These are phyloP conservation scores for Lonicera japonica DNA, from an alignment of 129 eudicot genomes.

Conservation along the genomic window DNA sequence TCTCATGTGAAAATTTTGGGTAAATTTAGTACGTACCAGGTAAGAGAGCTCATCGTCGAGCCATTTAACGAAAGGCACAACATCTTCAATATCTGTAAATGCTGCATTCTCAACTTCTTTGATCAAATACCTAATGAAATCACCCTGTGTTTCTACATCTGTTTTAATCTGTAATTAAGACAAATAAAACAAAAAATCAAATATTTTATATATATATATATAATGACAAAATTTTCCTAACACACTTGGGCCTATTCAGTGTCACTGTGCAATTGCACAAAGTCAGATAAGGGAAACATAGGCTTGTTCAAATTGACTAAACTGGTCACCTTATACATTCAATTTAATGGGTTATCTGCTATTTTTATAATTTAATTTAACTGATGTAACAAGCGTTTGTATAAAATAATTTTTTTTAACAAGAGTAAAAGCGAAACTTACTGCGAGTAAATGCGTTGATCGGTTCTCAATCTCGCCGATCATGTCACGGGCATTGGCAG, in stretches of 20 bases:
- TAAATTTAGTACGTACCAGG: slow-evolving; percentile 40
- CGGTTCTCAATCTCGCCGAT: slow-evolving; percentile 97
- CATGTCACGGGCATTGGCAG: slow-evolving; percentile 79
- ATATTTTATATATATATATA: no score
- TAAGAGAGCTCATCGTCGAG: slow-evolving; percentile 94
- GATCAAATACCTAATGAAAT: slow-evolving; percentile 79
- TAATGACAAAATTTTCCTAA: not conserved
- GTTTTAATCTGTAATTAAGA: slow-evolving; percentile 68
- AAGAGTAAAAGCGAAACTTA: slow-evolving; percentile 26
- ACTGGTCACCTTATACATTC: no score
- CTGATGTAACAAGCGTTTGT: no score
- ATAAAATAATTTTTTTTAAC: no score
- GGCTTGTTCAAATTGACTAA: no score
- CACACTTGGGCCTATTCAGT: not conserved
- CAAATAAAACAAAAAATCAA: slow-evolving; percentile 5
- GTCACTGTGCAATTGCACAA: no score
- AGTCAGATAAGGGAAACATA: no score
- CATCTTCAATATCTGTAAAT: slow-evolving; percentile 85
- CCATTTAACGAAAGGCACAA: slow-evolving; percentile 95
- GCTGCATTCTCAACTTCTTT: slow-evolving; percentile 91
- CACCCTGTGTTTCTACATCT: slow-evolving; percentile 97
- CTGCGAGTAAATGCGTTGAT: slow-evolving; percentile 86
- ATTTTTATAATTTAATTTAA: no score
- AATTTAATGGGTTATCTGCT: no score
- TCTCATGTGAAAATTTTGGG: not conserved